phyloP scores from a whole-genome alignment of 1,139 yeast species.

The Debaryomycetaceae sp. region DNA sequence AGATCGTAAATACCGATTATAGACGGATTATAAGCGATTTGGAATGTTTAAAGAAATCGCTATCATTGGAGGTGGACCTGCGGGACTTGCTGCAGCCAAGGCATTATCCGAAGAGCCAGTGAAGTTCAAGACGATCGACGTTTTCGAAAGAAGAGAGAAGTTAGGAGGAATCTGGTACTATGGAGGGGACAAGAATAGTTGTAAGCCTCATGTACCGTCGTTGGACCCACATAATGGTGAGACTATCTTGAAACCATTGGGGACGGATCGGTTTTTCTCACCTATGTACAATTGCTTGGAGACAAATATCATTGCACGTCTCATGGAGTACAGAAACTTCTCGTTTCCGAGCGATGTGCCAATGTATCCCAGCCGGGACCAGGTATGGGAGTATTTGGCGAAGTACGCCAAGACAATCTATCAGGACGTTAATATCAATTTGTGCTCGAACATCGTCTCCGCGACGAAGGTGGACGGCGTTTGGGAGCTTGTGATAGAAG shows the following conservation, averaged over 20 bases:
- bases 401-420: slow-evolving; percentile 33
- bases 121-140: slow-evolving; percentile 28
- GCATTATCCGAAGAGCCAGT: slow-evolving; percentile 41
- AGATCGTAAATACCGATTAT: too few species aligned
- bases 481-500: slow-evolving; percentile 17
- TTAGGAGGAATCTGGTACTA: slow-evolving; percentile 54
- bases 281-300: slow-evolving; percentile 49
- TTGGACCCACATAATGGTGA: slow-evolving; percentile 14
- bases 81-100: slow-evolving; percentile 49
- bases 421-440: slow-evolving; percentile 17
- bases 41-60: slow-evolving; percentile 1
- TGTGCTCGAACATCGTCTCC: slow-evolving; percentile 22
- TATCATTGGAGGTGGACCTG: slow-evolving; percentile 52
- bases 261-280: slow-evolving; percentile 19
- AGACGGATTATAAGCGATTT: too few species aligned
- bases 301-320: slow-evolving; percentile 39
- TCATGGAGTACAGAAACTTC: slow-evolving; percentile 42
- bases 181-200: slow-evolving; percentile 22
- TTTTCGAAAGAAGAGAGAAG: slow-evolving; percentile 39
- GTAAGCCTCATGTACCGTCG: slow-evolving; percentile 23
- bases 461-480: slow-evolving; percentile 10
- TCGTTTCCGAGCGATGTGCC: slow-evolving; percentile 30
- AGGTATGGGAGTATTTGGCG: slow-evolving; percentile 36
- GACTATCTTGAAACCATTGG: neutral
- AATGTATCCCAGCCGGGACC: slow-evolving; percentile 34